Percentiles rank a stretch among this genome's conserved stretches.
Conservation (phyloP, 148 eudicot genomes). For the Amaranthus cruentus region DNA sequence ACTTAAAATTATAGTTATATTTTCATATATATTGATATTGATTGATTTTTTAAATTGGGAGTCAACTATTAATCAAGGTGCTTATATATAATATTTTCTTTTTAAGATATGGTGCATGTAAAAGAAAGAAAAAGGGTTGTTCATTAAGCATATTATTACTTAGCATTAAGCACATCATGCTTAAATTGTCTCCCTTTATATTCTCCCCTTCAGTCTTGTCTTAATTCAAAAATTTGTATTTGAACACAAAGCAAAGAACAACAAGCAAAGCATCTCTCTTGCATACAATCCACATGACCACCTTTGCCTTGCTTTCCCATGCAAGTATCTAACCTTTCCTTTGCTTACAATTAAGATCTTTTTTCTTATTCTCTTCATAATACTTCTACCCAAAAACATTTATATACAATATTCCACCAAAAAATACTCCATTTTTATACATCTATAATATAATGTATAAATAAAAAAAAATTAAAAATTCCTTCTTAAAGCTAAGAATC, state of each 20-base stretch:
- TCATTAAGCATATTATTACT: constrained; percentile 33
- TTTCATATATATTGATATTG: too few species aligned
- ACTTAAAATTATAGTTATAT: too few species aligned
- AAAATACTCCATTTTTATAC: constrained; percentile 17
- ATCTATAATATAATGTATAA: constrained; percentile 2
- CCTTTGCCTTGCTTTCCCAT: constrained; percentile 50
- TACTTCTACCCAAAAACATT: neutral
- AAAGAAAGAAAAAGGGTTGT: constrained; percentile 35
- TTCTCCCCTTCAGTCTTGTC: constrained; percentile 9
- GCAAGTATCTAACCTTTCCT: constrained; percentile 70
- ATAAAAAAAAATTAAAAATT: neutral
- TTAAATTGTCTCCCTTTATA: constrained; percentile 7
- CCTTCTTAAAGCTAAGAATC: constrained; percentile 43
- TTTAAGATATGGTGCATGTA: neutral
- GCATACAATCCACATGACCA: constrained; percentile 28
- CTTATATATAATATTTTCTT: neutral
- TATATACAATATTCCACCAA: neutral
- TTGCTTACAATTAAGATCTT: constrained; percentile 72
- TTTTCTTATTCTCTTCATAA: constrained; percentile 16
- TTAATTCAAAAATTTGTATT: constrained; percentile 7
- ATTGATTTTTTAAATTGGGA: neutral
- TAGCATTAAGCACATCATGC: constrained; percentile 1
- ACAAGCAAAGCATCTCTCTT: constrained; percentile 65
- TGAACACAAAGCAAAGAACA: constrained; percentile 34
- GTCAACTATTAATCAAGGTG: neutral